These are phyloP conservation scores for Rhododendron mucronatum DNA, from an alignment of 148 eudicot species.

Conservation along the genomic window DNA sequence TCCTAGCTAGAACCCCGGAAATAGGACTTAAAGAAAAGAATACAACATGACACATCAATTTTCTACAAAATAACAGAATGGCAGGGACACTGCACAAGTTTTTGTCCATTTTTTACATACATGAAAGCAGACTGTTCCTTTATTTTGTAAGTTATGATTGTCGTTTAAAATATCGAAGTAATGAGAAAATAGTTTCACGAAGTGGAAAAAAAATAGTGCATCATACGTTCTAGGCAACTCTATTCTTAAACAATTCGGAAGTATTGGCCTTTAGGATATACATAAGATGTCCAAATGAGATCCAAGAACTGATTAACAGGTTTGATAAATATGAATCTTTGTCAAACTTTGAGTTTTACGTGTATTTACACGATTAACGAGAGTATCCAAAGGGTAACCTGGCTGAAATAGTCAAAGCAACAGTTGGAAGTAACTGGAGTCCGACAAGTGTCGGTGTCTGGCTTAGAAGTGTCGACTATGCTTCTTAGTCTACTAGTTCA, in stretches of 20 bases:
- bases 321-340: neutral
- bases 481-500: neutral
- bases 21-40: neutral
- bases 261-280: neutral
- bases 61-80: neutral
- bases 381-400: neutral
- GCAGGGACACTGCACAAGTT: neutral
- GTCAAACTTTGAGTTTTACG: neutral
- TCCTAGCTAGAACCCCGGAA: neutral
- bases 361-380: neutral
- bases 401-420: neutral
- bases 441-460: neutral
- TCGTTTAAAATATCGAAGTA: neutral
- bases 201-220: neutral
- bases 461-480: neutral
- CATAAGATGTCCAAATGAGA: neutral
- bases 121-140: neutral
- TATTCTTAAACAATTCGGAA: neutral
- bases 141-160: neutral
- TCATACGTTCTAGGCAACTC: neutral
- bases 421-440: neutral
- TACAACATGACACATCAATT: neutral
- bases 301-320: neutral
- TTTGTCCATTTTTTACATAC: neutral
- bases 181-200: neutral